A percentile compares a stretch with the other conserved stretches of the same genome.
phyloP scores from a whole-genome alignment of 2,329 filamentous ascomycete genomes.

The Zarea fungicola region DNA sequence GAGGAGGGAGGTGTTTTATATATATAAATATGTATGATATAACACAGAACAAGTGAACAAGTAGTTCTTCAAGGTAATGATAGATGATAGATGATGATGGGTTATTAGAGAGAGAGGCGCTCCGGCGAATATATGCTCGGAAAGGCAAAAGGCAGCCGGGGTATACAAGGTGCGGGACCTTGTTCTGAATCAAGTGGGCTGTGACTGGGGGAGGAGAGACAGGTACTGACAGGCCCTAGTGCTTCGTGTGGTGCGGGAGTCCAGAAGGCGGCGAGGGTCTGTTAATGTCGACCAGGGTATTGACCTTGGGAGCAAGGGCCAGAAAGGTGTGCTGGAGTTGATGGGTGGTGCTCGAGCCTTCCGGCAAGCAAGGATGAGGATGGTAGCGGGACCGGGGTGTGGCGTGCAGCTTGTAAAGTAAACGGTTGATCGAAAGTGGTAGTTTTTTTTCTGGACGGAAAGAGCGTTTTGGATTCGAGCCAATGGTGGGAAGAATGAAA shows the following conservation, averaged over 20 bases:
- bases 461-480: neutral
- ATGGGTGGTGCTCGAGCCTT: conserved; percentile 10
- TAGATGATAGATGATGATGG: neutral
- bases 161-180: conserved; percentile 11
- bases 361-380: conserved; percentile 5
- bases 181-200: conserved; percentile 14
- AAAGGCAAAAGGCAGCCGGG: conserved; percentile 8
- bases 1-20: conserved; percentile 1
- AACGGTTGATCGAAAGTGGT: conserved; percentile 4
- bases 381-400: neutral
- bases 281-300: conserved; percentile 5
- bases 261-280: conserved; percentile 11
- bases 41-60: conserved; percentile 1
- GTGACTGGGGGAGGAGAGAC: conserved; percentile 13
- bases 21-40: conserved; percentile 4
- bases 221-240: conserved; percentile 12
- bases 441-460: neutral
- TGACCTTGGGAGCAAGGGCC: conserved; percentile 9
- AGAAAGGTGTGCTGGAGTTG: conserved; percentile 7
- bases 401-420: neutral
- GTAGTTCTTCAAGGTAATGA: conserved; percentile 7
- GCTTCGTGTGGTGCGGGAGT: conserved; percentile 9
- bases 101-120: conserved; percentile 7
- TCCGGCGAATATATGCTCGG: conserved; percentile 14
- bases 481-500: neutral